phyloP scores from a whole-genome alignment of 2,329 filamentous ascomycete species.

The Fonsecaea pedrosoi region DNA sequence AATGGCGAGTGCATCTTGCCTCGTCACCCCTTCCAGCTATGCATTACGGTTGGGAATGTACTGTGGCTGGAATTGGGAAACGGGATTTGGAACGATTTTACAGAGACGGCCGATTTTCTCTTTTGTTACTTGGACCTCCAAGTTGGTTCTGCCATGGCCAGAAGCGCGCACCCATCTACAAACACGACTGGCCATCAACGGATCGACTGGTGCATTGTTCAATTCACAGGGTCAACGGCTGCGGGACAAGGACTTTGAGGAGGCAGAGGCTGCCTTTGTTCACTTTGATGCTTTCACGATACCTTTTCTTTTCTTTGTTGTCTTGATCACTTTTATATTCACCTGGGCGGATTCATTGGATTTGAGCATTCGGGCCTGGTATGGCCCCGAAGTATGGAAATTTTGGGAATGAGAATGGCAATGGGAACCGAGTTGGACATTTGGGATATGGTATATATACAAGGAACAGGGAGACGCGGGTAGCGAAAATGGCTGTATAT shows the following conservation, averaged over 20 bases:
- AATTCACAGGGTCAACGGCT: not conserved
- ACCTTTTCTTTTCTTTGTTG: not conserved
- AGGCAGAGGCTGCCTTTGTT: not conserved
- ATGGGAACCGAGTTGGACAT: not conserved
- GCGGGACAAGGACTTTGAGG: not conserved
- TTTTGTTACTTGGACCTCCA: not conserved
- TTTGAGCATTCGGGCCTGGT: slow-evolving; percentile 3
- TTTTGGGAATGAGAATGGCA: not conserved
- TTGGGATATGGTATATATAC: not conserved
- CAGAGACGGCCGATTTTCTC: not conserved
- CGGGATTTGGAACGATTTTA: not conserved
- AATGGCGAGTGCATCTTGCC: not conserved
- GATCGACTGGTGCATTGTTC: not conserved
- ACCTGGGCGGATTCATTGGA: not conserved
- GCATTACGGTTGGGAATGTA: not conserved
- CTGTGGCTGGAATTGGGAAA: not conserved
- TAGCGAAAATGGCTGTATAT: not conserved
- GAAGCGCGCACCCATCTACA: not conserved
- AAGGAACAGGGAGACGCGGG: not conserved
- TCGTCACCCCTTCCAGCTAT: not conserved
- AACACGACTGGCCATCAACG: not conserved
- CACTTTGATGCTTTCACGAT: not conserved
- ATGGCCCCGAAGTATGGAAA: not conserved
- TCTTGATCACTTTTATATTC: not conserved
- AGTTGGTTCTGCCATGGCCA: not conserved